phyloP scores from a whole-genome alignment of 2,329 filamentous ascomycete genomes.

The Curvularia lunata region DNA sequence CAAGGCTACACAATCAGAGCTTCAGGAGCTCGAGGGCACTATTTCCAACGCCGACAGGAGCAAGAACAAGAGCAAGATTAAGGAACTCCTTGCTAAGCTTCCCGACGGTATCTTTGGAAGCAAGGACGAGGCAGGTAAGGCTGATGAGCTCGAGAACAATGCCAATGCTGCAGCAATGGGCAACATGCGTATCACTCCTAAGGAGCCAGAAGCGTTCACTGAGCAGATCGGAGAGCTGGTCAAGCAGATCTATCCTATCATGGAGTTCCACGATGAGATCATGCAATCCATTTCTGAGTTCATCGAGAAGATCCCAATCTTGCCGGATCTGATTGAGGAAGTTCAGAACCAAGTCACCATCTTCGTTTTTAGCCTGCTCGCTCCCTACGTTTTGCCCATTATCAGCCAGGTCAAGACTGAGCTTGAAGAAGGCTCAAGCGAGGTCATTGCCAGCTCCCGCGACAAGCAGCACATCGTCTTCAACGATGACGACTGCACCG shows the following conservation, averaged over 20 bases:
- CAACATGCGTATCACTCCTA: constrained; percentile 74
- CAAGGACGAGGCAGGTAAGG: constrained; percentile 74
- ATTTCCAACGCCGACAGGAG: constrained; percentile 68
- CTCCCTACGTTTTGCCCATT: constrained; percentile 84
- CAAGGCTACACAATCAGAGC: constrained; percentile 88
- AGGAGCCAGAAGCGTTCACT: constrained; percentile 83
- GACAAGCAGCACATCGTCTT: constrained; percentile 89
- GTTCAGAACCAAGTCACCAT: constrained; percentile 85
- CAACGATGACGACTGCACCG: constrained; percentile 73
- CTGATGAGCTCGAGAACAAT: constrained; percentile 80
- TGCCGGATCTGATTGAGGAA: constrained; percentile 85
- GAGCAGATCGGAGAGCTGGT: constrained; percentile 75
- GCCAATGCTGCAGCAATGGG: constrained; percentile 77
- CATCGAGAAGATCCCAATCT: constrained; percentile 82
- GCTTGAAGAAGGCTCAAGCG: constrained; percentile 81
- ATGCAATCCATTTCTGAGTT: constrained; percentile 79
- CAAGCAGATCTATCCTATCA: constrained; percentile 83
- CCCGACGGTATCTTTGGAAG: constrained; percentile 80
- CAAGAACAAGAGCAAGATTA: constrained; percentile 75
- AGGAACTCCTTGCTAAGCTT: constrained; percentile 80
- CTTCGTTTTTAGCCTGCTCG: constrained; percentile 90
- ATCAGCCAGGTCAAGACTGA: constrained; percentile 87
- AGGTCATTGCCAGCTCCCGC: constrained; percentile 85
- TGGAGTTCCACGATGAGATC: constrained; percentile 89
- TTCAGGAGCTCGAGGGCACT: constrained; percentile 85